Conservation (phyloP, 2,329 filamentous ascomycete species). For the Colletotrichum neosansevieriae region DNA sequence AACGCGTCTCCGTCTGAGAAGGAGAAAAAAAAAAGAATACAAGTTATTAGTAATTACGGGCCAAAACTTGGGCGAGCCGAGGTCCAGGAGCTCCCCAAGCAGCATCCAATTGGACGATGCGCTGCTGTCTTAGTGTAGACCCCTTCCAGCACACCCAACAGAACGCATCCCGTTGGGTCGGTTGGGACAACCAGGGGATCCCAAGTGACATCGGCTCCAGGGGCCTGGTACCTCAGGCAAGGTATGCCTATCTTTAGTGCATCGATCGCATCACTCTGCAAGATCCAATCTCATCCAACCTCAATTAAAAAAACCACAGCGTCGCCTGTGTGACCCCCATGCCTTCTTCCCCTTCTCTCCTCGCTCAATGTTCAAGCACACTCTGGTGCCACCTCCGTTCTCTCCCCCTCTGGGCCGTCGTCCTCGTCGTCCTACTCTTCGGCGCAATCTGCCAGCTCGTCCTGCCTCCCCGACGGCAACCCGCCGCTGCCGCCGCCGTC, state of each 20-base stretch:
- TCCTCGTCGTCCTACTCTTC: slow-evolving; percentile 51
- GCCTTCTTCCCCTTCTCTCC: slow-evolving; percentile 42
- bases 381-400: slow-evolving; percentile 55
- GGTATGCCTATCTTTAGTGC: neutral
- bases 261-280: neutral
- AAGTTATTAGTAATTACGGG: too few species aligned
- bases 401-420: slow-evolving; percentile 57
- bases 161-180: too few species aligned
- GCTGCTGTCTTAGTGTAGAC: too few species aligned
- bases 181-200: too few species aligned
- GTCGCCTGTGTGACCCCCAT: neutral
- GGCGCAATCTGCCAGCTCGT: slow-evolving; percentile 50
- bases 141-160: too few species aligned
- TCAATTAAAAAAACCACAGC: neutral
- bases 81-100: slow-evolving; percentile 7
- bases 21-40: too few species aligned
- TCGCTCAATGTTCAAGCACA: slow-evolving; percentile 58
- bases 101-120: slow-evolving; percentile 2
- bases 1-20: too few species aligned
- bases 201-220: slow-evolving; percentile 1
- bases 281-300: neutral
- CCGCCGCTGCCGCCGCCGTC: slow-evolving; percentile 13
- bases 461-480: slow-evolving; percentile 17
- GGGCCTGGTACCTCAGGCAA: neutral
- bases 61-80: too few species aligned